Base-by-base conservation (phyloP, 306 rosid genomes). In the Cicer judaicum region DNA sequence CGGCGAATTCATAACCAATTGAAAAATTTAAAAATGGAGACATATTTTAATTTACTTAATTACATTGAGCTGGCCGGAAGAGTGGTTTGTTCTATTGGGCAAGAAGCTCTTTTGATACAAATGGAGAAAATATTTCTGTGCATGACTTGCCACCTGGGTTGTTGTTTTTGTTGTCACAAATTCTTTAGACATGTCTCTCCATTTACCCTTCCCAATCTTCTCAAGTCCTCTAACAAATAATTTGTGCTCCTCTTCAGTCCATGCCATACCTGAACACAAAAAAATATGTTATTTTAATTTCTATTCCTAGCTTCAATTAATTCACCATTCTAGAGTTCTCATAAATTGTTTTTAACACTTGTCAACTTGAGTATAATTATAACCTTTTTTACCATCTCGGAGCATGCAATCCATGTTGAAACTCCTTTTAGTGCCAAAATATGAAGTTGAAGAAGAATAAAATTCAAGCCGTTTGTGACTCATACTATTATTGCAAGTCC, bases 61-160 rank as follows among this genome's bases (percentile, higher is more conserved):
- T 19, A 84, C 85, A 75, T 85, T 77, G 13, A 86, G 78, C 52
- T 85, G 88, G 74, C 80, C 84, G 55, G 79, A 83, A 68, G 79
- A 83, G 29, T 89, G 77, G 79, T 91, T 88, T 82, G 83, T 89
- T 78, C 67, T 85, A 73, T 82, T 72, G 77, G 74, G 34, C 34
- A 29, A 57, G 53, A 11, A 74, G 64, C n/a, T 76, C 29, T 89
- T 81, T 2, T 69, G 68, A 53, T 68, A 53, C 11, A 16, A 88
- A 56, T 91, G 74, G n/a, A 88, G 89, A 75, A 91, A 91, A 68
- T 85, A 85, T 64, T 93, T 93, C 52, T 91, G 98, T 56, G 97
- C 97, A 80, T 93, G 98, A 62, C 98, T 93, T 0, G 97, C 98
- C 2, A 93, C 98, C 81, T 93, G 98, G 2, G 93, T 84, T 40